These are phyloP conservation scores for Naematelia encephala DNA, from an alignment of 768 basidiomycete genomes.

Conservation along the genomic window DNA sequence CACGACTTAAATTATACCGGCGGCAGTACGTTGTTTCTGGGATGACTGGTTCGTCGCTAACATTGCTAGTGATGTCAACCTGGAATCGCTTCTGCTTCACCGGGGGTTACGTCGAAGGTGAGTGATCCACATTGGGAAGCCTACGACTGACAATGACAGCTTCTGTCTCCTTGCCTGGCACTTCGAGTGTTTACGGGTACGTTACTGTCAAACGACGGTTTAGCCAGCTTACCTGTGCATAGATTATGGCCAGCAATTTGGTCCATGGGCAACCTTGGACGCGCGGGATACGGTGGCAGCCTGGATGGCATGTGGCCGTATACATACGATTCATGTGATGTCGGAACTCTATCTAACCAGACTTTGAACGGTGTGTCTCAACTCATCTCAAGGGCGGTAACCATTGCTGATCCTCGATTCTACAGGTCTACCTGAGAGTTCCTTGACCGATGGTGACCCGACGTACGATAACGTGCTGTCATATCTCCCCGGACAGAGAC, in stretches of 20 bases:
- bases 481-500: slow-evolving; percentile 79
- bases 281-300: slow-evolving; percentile 52
- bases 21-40: slow-evolving; percentile 21
- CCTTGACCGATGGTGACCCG: slow-evolving; percentile 62
- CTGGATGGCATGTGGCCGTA: slow-evolving; percentile 51
- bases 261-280: slow-evolving; percentile 47
- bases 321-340: slow-evolving; percentile 63
- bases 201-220: neutral
- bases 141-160: slow-evolving; percentile 9
- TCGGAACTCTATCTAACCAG: slow-evolving; percentile 89
- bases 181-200: slow-evolving; percentile 43
- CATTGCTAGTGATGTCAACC: slow-evolving; percentile 35
- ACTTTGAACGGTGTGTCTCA: slow-evolving; percentile 56
- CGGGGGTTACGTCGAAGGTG: slow-evolving; percentile 33
- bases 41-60: slow-evolving; percentile 6
- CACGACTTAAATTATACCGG: slow-evolving; percentile 43
- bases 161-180: slow-evolving; percentile 46
- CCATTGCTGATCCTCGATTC: neutral
- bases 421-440: slow-evolving; percentile 33
- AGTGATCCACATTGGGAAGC: neutral
- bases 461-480: slow-evolving; percentile 61
- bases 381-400: neutral
- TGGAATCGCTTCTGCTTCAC: slow-evolving; percentile 51
- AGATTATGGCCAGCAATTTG: slow-evolving; percentile 49
- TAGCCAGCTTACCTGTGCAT: neutral